Percentiles rank a stretch among this genome's conserved stretches.
These are phyloP conservation scores for Cryphonectria parasitica DNA, from an alignment of 2,329 filamentous ascomycete species.

Conservation along the genomic window DNA sequence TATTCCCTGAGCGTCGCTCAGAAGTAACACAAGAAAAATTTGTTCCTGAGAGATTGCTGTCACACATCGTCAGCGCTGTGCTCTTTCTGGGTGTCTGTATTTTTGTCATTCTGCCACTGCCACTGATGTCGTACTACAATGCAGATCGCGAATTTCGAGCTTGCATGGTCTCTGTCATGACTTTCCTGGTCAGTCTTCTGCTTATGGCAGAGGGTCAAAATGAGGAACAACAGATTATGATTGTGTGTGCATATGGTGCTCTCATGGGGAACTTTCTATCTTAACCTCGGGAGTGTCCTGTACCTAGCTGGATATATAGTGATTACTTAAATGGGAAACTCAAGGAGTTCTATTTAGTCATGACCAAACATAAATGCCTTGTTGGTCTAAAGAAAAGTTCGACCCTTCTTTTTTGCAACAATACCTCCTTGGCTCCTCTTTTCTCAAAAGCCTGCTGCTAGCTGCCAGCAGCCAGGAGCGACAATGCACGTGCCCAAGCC, in stretches of 20 bases:
- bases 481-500: not conserved
- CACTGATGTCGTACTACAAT: not conserved
- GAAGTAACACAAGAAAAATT: no score
- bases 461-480: not conserved
- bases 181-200: not conserved
- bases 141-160: not conserved
- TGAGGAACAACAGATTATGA: slow-evolving; percentile 1
- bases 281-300: not conserved
- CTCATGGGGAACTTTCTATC: not conserved
- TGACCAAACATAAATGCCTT: not conserved
- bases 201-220: not conserved
- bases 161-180: not conserved
- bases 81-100: not conserved
- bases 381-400: not conserved
- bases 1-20: not conserved
- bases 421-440: not conserved
- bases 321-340: no score
- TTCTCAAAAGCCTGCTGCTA: not conserved
- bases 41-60: not conserved
- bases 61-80: not conserved
- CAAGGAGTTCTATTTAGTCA: no score
- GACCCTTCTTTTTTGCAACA: not conserved
- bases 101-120: slow-evolving; percentile 11
- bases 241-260: slow-evolving; percentile 18
- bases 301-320: not conserved